Evolutionary conservation across 805 yeast genomes (phyloP).

Genomic region (Metschnikowia lunata): DNA sequence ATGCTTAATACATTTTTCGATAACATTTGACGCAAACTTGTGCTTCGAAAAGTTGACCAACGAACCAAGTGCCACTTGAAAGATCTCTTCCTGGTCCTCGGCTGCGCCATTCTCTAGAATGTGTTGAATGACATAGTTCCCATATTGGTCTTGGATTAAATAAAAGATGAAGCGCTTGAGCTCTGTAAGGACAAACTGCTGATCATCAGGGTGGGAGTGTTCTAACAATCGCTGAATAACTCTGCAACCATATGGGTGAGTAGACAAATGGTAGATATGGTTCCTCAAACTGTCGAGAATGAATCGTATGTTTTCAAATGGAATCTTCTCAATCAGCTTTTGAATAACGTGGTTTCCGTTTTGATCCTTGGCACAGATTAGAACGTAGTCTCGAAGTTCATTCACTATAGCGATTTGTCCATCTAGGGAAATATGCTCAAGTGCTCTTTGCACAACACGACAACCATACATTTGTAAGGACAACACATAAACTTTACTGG

Average conservation of each 20-base stretch:
- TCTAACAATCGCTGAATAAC: constrained; percentile 92
- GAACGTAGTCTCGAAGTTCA: constrained; percentile 69
- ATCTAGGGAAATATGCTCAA: constrained; percentile 61
- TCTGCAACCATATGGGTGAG: constrained; percentile 97
- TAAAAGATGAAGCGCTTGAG: constrained; percentile 66
- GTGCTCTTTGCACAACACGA: constrained; percentile 91
- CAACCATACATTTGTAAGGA: constrained; percentile 97
- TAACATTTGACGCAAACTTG: constrained; percentile 96
- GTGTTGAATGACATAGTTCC: constrained; percentile 96
- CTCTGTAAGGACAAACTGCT: constrained; percentile 62
- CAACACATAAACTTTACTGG: constrained; percentile 66
- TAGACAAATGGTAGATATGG: constrained; percentile 78
- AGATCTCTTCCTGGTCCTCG: constrained; percentile 56
- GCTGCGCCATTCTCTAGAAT: constrained; percentile 78
- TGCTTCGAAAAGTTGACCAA: constrained; percentile 87
- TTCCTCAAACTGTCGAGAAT: constrained; percentile 66
- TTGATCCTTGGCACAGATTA: constrained; percentile 68
- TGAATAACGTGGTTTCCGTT: constrained; percentile 98
- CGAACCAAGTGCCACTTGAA: constrained; percentile 63
- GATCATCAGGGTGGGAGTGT: constrained; percentile 63
- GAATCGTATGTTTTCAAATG: constrained; percentile 64
- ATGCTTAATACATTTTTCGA: constrained; percentile 83
- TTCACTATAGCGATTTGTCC: constrained; percentile 65
- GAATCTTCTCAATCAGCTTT: constrained; percentile 84
- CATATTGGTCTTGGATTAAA: constrained; percentile 92